Conservation (phyloP, 192 early-diverging fungal species). For the Mortierella hygrophila region DNA sequence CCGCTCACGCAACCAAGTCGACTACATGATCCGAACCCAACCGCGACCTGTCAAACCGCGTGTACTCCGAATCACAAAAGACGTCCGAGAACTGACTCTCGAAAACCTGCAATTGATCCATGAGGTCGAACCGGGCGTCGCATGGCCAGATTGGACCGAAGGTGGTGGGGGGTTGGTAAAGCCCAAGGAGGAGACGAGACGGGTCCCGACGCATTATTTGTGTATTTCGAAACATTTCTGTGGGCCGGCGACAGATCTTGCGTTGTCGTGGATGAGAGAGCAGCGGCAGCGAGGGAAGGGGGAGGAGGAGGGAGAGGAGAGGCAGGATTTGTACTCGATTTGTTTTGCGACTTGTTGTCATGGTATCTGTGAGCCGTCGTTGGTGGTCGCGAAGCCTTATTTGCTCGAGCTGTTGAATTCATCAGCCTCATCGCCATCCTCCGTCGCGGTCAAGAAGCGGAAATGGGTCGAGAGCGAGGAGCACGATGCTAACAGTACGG, state of each 20-base stretch:
- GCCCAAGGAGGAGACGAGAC: conserved; percentile 14
- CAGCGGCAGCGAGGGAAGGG: conserved; percentile 18
- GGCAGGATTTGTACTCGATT: conserved; percentile 37
- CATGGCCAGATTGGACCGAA: conserved; percentile 36
- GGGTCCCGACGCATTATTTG: conserved; percentile 32
- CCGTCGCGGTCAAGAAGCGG: conserved; percentile 28
- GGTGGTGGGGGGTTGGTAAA: conserved; percentile 23
- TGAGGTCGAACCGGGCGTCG: conserved; percentile 32
- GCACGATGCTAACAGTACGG: background rate
- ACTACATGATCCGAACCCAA: conserved; percentile 56
- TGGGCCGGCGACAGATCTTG: conserved; percentile 45
- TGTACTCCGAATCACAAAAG: conserved; percentile 47
- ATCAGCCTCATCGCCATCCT: background rate
- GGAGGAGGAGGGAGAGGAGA: background rate
- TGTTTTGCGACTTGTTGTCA: conserved; percentile 56
- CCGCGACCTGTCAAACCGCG: conserved; percentile 42
- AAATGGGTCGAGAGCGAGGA: conserved; percentile 23
- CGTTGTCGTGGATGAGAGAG: conserved; percentile 31
- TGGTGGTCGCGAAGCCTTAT: conserved; percentile 33
- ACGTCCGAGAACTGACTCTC: conserved; percentile 29
- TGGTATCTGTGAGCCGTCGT: conserved; percentile 44
- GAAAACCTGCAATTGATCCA: conserved; percentile 46
- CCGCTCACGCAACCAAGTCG: conserved; percentile 50
- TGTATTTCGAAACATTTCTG: conserved; percentile 56
- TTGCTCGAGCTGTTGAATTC: conserved; percentile 34